Evolutionary conservation across 768 basidiomycete genomes (phyloP).

Genomic region (Neoboletus magnificus): DNA sequence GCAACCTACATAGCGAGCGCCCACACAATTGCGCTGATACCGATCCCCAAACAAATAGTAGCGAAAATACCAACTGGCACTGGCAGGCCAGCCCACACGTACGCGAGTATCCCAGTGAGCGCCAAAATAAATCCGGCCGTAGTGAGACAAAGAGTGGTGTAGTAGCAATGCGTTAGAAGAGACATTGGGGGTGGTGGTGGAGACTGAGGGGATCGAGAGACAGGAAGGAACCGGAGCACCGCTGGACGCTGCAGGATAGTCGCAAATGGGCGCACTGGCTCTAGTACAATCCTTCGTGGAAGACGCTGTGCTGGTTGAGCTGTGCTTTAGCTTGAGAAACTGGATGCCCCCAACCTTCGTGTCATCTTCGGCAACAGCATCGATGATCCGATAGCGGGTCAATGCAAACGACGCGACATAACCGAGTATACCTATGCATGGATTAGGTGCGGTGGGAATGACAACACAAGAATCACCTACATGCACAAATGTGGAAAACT

Average conservation of each 20-base stretch:
- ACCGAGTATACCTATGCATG: conserved; percentile 24
- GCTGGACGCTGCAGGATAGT: neutral
- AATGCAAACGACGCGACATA: conserved; percentile 29
- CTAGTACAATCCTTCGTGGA: conserved; percentile 14
- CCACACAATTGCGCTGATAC: conserved; percentile 20
- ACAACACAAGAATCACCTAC: conserved; percentile 13
- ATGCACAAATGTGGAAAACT: conserved; percentile 30
- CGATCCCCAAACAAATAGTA: conserved; percentile 25
- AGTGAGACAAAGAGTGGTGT: conserved; percentile 24
- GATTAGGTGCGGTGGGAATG: neutral
- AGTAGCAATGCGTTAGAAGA: conserved; percentile 26
- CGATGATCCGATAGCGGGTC: conserved; percentile 26
- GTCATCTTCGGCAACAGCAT: conserved; percentile 12
- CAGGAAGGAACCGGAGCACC: neutral
- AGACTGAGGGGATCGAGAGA: neutral
- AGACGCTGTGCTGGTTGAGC: conserved; percentile 9
- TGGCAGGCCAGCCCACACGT: conserved; percentile 25
- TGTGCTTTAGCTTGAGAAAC: neutral
- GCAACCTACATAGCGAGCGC: conserved; percentile 20
- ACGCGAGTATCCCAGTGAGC: conserved; percentile 25
- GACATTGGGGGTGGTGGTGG: conserved; percentile 13
- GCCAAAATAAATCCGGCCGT: conserved; percentile 24
- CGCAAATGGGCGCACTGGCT: conserved; percentile 13
- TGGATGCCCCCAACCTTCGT: conserved; percentile 9
- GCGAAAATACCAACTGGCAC: conserved; percentile 27